Base-by-base conservation (phyloP, 257 asterid genomes). In the Nicotiana tomentosiformis region DNA sequence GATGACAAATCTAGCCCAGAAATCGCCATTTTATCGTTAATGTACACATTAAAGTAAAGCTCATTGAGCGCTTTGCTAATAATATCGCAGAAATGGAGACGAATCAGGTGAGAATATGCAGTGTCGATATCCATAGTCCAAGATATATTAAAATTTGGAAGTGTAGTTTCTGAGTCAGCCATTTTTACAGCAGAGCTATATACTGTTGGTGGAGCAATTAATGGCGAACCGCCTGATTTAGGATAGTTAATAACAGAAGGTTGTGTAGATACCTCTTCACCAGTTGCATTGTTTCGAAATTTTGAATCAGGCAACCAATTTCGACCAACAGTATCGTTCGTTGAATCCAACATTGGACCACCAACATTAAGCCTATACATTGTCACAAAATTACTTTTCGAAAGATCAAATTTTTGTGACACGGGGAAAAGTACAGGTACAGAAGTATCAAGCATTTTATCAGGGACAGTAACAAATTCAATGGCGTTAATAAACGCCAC, bases 361-460 rank as follows among this genome's bases (percentile, higher is more conserved):
- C 96, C 96, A 55, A 86, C 87, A 29, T 90, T 92, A 7, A 90
- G 86, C 76, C 96, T 87, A 43, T 88, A 90, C n/a, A 83, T 86
- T 15, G 90, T 85, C 86, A 88, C 83, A 10, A 83, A 88, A 7
- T 93, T 90, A 26, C 70, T 46, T 3, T 16, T 32, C 1, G 82
- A 15, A 2, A 89, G 69, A 16, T 93, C 93, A 2, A 86, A 17
- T 70, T 67, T 81, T 5, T 87, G 82, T 0, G 87, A 89, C 67
- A 80, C 87, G 0, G 95, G 93, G 26, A 88, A 91, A 10, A 91
- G 85, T 9, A 87, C 66, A 30, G 84, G 51, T 4, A 88, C 93
- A 5, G 64, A 65, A 37, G 85, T 88, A n/a, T 83, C 81, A 66
- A 91, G 67, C 51, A 89, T 10, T 2, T 77, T 82, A 5, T 87